Percentiles rank a stretch among this genome's conserved stretches.
Evolutionary conservation across 1,139 yeast species (phyloP).

Genomic region (Eremothecium coryli): DNA sequence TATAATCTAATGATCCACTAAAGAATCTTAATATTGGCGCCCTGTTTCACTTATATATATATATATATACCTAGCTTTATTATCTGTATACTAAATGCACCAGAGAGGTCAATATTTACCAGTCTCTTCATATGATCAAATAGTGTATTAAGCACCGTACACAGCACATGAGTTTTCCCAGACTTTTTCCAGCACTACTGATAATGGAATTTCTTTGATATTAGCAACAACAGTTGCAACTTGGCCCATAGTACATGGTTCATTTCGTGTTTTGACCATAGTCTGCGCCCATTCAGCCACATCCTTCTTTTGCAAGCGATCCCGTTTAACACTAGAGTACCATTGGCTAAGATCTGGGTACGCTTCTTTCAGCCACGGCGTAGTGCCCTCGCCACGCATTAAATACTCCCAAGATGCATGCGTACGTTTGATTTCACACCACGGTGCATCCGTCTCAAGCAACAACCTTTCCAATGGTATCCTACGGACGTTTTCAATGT

Average conservation of each 20-base stretch:
- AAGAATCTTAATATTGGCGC: background rate
- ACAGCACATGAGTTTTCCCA: slow-evolving; percentile 55
- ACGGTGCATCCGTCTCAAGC: slow-evolving; percentile 95
- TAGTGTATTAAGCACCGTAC: slow-evolving; percentile 31
- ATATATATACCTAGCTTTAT: slow-evolving; percentile 1
- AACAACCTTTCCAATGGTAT: slow-evolving; percentile 63
- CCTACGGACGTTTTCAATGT: slow-evolving; percentile 51
- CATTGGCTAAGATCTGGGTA: slow-evolving; percentile 11
- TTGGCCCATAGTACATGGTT: slow-evolving; percentile 75
- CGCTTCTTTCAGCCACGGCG: slow-evolving; percentile 12
- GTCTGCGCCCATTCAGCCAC: slow-evolving; percentile 26
- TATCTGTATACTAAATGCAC: slow-evolving; percentile 11
- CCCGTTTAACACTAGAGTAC: slow-evolving; percentile 25
- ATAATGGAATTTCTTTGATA: slow-evolving; percentile 42
- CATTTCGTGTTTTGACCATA: slow-evolving; percentile 77
- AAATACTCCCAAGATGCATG: slow-evolving; percentile 63
- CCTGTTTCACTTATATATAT: slow-evolving; percentile 1
- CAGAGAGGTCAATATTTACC: no score
- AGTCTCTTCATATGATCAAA: no score
- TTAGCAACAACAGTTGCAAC: slow-evolving; percentile 73
- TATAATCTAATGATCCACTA: background rate
- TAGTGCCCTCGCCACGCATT: slow-evolving; percentile 20
- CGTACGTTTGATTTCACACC: slow-evolving; percentile 88
- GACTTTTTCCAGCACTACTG: slow-evolving; percentile 48
- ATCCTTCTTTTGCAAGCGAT: slow-evolving; percentile 17